Conservation (phyloP, 2,329 filamentous ascomycete genomes). For the Pyricularia sp. region DNA sequence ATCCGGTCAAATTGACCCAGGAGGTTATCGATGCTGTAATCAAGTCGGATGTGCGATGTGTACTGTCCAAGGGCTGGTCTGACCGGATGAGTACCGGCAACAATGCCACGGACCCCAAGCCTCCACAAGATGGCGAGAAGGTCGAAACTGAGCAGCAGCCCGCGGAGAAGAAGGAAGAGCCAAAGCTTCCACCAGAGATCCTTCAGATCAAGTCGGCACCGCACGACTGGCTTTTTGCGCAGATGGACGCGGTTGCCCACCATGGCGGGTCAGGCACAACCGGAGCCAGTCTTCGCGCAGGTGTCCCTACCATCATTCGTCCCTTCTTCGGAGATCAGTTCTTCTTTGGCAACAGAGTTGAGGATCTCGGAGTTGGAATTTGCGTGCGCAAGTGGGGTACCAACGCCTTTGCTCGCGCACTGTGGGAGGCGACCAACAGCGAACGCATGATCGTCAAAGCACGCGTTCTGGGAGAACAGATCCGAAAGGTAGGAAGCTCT, state of each 20-base stretch:
- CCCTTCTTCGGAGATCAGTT: slow-evolving; percentile 98
- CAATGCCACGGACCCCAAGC: not conserved
- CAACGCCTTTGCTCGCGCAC: slow-evolving; percentile 71
- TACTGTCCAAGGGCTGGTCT: slow-evolving; percentile 95
- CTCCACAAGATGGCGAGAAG: slow-evolving; percentile 22
- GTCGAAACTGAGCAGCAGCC: slow-evolving; percentile 24
- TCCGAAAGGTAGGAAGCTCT: slow-evolving; percentile 59
- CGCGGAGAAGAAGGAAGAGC: slow-evolving; percentile 40
- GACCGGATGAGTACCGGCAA: slow-evolving; percentile 45
- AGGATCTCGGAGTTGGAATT: slow-evolving; percentile 88
- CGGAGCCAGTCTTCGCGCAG: slow-evolving; percentile 81
- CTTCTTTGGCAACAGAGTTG: slow-evolving; percentile 85
- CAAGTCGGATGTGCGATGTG: slow-evolving; percentile 88
- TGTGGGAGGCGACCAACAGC: slow-evolving; percentile 88
- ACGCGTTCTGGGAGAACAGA: slow-evolving; percentile 70
- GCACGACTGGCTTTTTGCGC: slow-evolving; percentile 92
- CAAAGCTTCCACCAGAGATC: slow-evolving; percentile 70
- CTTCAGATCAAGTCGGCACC: slow-evolving; percentile 83
- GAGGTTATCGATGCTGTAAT: slow-evolving; percentile 88
- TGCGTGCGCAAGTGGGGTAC: slow-evolving; percentile 83
- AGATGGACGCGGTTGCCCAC: slow-evolving; percentile 89
- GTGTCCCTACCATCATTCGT: slow-evolving; percentile 87
- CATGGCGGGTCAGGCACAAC: slow-evolving; percentile 94
- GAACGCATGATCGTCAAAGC: slow-evolving; percentile 89
- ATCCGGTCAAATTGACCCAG: slow-evolving; percentile 78